Evolutionary conservation across 2,329 filamentous ascomycete species (phyloP).

Genomic region (Neopestalotiopsis clavispora): DNA sequence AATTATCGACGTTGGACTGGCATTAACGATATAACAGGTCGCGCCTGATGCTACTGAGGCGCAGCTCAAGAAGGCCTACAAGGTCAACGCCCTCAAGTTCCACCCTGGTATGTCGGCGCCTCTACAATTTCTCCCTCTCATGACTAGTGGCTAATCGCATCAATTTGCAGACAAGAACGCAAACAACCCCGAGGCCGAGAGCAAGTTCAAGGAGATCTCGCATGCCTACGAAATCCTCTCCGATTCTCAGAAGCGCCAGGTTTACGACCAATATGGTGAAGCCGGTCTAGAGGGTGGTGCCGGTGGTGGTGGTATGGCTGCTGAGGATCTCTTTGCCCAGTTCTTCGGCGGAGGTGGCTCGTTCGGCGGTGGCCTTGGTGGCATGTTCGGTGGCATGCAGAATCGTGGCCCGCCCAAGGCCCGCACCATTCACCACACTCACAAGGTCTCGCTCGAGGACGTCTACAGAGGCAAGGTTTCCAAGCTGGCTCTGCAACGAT

Average conservation of each 20-base stretch:
- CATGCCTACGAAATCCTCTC: conserved; percentile 95
- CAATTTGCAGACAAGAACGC: conserved; percentile 83
- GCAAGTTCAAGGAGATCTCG: conserved; percentile 98
- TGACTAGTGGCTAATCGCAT: conserved; percentile 22
- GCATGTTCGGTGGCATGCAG: conserved; percentile 77
- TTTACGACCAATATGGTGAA: conserved; percentile 98
- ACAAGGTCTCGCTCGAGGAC: conserved; percentile 97
- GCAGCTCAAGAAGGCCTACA: conserved; percentile 91
- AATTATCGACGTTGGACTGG: neutral
- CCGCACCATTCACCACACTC: conserved; percentile 95
- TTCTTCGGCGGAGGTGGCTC: conserved; percentile 85
- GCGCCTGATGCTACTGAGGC: conserved; percentile 78
- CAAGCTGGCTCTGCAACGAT: conserved; percentile 96
- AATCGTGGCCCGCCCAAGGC: conserved; percentile 84
- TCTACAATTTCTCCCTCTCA: neutral
- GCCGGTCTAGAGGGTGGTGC: conserved; percentile 91
- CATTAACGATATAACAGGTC: conserved; percentile 59
- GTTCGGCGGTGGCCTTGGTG: conserved; percentile 76
- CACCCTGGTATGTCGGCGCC: conserved; percentile 76
- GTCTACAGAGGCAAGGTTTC: conserved; percentile 98
- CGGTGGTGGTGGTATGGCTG: conserved; percentile 84
- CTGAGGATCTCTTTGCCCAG: conserved; percentile 94
- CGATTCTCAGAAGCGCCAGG: conserved; percentile 84
- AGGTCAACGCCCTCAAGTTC: conserved; percentile 80
- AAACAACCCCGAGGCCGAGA: conserved; percentile 88